Conservation (phyloP, 768 basidiomycete species). For the Leccinum broughii region DNA sequence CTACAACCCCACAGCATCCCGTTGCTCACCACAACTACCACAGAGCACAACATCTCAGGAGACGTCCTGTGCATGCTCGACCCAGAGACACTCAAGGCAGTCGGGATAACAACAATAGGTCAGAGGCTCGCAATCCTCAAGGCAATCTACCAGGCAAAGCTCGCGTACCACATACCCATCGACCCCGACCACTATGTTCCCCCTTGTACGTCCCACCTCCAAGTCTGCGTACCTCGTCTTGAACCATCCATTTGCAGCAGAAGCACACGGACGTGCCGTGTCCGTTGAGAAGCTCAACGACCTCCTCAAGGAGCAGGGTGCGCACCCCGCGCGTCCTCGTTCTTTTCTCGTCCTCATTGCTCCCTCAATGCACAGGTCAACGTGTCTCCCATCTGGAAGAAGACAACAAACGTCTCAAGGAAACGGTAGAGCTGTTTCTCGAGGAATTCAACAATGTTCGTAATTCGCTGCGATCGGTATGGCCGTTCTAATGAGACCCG, state of each 20-base stretch:
- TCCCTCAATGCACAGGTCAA: conserved; percentile 49
- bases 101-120: conserved; percentile 89
- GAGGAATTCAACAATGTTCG: conserved; percentile 60
- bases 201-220: conserved; percentile 60
- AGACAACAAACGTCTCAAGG: conserved; percentile 71
- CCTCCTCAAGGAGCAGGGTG: conserved; percentile 76
- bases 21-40: conserved; percentile 7
- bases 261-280: conserved; percentile 54
- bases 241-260: conserved; percentile 41
- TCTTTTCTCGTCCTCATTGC: conserved; percentile 2
- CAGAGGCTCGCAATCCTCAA: conserved; percentile 91
- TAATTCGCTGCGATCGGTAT: conserved; percentile 31
- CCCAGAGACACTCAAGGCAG: conserved; percentile 77
- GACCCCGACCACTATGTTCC: conserved; percentile 86
- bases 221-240: not conserved
- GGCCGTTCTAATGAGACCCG: conserved; percentile 5
- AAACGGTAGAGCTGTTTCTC: conserved; percentile 58
- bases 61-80: conserved; percentile 85
- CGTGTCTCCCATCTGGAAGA: conserved; percentile 71
- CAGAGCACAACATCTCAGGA: conserved; percentile 91
- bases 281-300: conserved; percentile 67
- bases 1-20: not conserved
- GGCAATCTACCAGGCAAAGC: conserved; percentile 86
- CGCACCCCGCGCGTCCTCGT: conserved; percentile 13
- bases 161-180: conserved; percentile 78